Conservation (phyloP, 1,284 basidiomycete genomes). For the Moesziomyces sp. region DNA sequence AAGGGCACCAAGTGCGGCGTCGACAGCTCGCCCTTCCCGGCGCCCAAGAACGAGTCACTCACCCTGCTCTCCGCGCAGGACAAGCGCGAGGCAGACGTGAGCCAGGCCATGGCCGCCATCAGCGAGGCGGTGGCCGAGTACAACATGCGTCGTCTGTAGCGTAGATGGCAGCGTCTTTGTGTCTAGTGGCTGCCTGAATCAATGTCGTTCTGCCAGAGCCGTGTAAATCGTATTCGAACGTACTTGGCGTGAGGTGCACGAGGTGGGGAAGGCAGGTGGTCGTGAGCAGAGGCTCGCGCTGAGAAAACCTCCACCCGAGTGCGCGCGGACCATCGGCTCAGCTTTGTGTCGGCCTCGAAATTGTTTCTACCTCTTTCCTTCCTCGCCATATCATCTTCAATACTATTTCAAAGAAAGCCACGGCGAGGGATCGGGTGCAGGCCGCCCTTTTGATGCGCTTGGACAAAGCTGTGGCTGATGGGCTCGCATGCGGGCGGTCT, state of each 20-base stretch:
- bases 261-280: neutral
- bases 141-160: conserved; percentile 20
- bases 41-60: conserved; percentile 22
- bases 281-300: no score
- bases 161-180: neutral
- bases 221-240: no score
- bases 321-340: conserved; percentile 1
- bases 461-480: conserved; percentile 3
- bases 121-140: conserved; percentile 23
- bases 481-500: conserved; percentile 4
- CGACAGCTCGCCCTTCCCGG: conserved; percentile 34
- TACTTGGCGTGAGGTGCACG: neutral
- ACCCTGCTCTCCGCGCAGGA: conserved; percentile 14
- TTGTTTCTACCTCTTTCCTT: no score
- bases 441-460: conserved; percentile 1
- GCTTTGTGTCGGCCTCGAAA: no score
- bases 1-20: conserved; percentile 43
- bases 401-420: no score
- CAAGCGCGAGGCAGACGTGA: conserved; percentile 17
- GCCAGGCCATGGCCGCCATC: conserved; percentile 30
- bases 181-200: neutral
- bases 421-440: conserved; percentile 8
- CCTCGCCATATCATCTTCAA: no score
- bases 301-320: conserved; percentile 18
- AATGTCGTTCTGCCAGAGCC: neutral